A percentile compares a stretch with the other conserved stretches of the same genome.
Evolutionary conservation across 345 rosid species (phyloP).

Genomic region (Citrus inodora): DNA sequence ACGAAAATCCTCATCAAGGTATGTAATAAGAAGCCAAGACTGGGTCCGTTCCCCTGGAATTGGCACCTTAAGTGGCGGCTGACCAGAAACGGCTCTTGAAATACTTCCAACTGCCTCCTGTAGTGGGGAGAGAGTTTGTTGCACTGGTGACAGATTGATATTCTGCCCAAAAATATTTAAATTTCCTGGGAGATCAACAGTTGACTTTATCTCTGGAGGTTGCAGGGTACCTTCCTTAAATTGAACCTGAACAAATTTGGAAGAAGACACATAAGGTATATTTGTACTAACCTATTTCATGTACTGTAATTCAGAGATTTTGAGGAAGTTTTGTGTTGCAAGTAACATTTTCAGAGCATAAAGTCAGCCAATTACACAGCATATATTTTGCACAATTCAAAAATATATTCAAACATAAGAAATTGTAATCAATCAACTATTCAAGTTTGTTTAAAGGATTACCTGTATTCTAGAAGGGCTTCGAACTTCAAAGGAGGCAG

Average conservation of each 20-base stretch:
- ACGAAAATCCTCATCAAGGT: conserved; percentile 81
- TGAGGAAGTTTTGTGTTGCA: not conserved
- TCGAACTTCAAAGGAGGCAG: conserved; percentile 78
- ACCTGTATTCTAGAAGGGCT: conserved; percentile 89
- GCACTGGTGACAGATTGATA: conserved; percentile 59
- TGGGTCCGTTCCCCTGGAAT: conserved; percentile 63
- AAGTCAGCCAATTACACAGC: not conserved
- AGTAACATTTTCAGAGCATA: not conserved
- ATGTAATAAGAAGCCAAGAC: conserved; percentile 89
- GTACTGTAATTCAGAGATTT: not conserved
- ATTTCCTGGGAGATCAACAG: conserved; percentile 65
- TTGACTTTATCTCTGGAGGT: conserved; percentile 84
- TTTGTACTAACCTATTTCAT: not conserved
- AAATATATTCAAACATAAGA: not conserved
- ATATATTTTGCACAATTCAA: not conserved
- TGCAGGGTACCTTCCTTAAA: conserved; percentile 78
- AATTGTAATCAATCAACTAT: not conserved
- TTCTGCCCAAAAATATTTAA: conserved; percentile 71
- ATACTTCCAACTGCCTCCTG: conserved; percentile 71
- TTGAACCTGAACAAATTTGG: conserved; percentile 54
- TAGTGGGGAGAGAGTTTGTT: conserved; percentile 72
- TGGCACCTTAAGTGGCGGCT: conserved; percentile 77
- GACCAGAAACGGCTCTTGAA: conserved; percentile 70
- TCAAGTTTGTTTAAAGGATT: conserved; percentile 12
- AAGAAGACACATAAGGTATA: not conserved